Base-by-base conservation (phyloP, 2,329 filamentous ascomycete genomes). In the Fusarium foetens region DNA sequence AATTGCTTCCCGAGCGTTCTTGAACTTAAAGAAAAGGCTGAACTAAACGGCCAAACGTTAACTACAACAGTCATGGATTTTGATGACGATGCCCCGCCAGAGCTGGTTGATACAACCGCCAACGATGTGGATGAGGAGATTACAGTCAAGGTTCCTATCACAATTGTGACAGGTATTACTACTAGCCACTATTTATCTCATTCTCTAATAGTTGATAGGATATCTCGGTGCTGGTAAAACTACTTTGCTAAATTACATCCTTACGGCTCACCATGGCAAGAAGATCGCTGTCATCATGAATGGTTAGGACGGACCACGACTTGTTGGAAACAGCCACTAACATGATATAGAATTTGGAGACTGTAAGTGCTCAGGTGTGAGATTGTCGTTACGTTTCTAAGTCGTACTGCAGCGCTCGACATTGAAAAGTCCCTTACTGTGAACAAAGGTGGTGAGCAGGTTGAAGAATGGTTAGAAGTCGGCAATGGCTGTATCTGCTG, bases 241-340 rank as follows among this genome's bases (percentile, higher is more conserved):
- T 0, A 98, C 95, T 0, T 83, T 98, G 35, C 86, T 99, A 65
- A 98, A 99, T 81, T 97, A 98, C 81, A 98, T 99, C 69, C 86
- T 99, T 58, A 97, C 93, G 33, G 94, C 95, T 64, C 92, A 95
- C 68, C 96, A 99, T 86, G 95, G 95, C 81, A 98, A 98, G 86
- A 97, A 94, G 79, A 96, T 99, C 80, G 96, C 96, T 16, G 96
- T 99, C 19, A 98, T 99, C 63, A 89, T 99, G 85, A 99, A 99
- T 81, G 94, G 94, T 79, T 67, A 63, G 75, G 61, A 43, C 45
- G 23, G 57, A 29, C 48, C 55, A 27, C 29, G 35, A 62, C 29
- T 43, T 51, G 43, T 46, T 21, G n/a, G 23, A 25, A 52, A 38
- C 33, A 38, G 9, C 48, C n/a, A 53, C 68, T 80, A 43, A 77